Evolutionary conservation across 2,329 filamentous ascomycete genomes (phyloP).

Genomic region (Tolypocladium tropicale): DNA sequence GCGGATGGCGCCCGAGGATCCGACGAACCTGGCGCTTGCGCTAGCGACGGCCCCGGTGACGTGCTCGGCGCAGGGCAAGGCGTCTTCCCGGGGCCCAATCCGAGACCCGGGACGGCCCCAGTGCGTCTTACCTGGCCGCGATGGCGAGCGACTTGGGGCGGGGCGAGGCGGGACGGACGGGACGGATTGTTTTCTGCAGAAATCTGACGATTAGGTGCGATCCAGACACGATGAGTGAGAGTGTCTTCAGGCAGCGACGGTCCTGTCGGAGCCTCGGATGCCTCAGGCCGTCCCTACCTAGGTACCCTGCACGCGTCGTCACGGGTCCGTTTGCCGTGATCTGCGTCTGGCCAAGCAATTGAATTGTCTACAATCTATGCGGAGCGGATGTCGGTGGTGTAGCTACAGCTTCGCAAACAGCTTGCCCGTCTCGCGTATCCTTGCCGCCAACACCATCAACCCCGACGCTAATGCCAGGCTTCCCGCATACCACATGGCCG

Average conservation of each 20-base stretch:
- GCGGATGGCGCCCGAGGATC: neutral
- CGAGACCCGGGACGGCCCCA: neutral
- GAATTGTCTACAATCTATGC: no score
- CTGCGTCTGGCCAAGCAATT: no score
- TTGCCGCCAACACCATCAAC: conserved; percentile 28
- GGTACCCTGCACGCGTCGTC: no score
- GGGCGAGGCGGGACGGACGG: neutral
- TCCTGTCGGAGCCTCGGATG: no score
- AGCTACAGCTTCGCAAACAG: conserved; percentile 16
- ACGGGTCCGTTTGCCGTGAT: no score
- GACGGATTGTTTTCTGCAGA: neutral
- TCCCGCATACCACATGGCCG: conserved; percentile 53
- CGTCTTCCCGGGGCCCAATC: neutral
- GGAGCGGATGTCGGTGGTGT: no score
- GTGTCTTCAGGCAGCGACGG: no score
- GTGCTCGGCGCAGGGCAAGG: conserved; percentile 2
- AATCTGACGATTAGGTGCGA: no score
- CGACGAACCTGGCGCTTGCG: conserved; percentile 1
- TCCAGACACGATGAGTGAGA: no score
- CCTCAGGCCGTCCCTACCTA: no score
- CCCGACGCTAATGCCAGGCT: conserved; percentile 36
- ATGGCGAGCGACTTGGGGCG: neutral
- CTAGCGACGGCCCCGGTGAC: conserved; percentile 8
- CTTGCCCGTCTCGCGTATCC: conserved; percentile 11
- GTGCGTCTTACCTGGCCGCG: neutral